Conservation (phyloP, 164 flowering plant genomes). For the Houttuynia cordata region DNA sequence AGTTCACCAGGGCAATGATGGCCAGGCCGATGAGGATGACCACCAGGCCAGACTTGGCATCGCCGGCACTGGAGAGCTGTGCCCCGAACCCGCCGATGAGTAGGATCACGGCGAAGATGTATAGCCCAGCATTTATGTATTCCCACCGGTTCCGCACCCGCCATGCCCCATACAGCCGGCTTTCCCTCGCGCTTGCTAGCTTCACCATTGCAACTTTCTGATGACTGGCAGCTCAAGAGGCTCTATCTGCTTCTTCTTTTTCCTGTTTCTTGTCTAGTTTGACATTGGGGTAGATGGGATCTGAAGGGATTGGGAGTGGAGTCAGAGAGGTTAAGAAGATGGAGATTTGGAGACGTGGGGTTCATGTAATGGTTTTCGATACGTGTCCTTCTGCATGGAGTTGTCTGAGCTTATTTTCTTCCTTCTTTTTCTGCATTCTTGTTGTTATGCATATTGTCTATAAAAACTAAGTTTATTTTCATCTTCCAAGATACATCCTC, state of each 20-base stretch:
- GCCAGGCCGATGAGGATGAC: conserved; percentile 39
- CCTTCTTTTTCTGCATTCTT: background rate
- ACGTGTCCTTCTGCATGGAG: conserved; percentile 9
- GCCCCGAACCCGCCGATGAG: conserved; percentile 47
- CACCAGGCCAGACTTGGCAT: conserved; percentile 54
- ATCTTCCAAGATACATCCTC: too few species aligned
- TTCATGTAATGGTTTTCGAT: background rate
- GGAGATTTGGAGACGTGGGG: too few species aligned
- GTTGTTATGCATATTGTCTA: background rate
- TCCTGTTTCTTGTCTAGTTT: background rate
- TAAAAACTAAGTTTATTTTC: too few species aligned
- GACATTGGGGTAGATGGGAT: background rate
- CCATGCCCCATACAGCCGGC: conserved; percentile 62
- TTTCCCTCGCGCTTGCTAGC: conserved; percentile 74
- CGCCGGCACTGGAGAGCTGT: conserved; percentile 27
- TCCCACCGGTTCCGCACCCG: conserved; percentile 39
- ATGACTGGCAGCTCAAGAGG: background rate
- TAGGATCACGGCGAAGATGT: conserved; percentile 50
- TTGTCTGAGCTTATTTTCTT: background rate
- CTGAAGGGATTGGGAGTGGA: too few species aligned
- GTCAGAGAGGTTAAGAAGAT: too few species aligned
- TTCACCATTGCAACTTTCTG: conserved; percentile 72
- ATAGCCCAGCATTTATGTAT: conserved; percentile 78
- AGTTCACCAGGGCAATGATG: conserved; percentile 34
- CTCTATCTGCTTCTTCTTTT: background rate